Evolutionary conservation across 345 rosid species (phyloP).

Genomic region (Linum trigynum): DNA sequence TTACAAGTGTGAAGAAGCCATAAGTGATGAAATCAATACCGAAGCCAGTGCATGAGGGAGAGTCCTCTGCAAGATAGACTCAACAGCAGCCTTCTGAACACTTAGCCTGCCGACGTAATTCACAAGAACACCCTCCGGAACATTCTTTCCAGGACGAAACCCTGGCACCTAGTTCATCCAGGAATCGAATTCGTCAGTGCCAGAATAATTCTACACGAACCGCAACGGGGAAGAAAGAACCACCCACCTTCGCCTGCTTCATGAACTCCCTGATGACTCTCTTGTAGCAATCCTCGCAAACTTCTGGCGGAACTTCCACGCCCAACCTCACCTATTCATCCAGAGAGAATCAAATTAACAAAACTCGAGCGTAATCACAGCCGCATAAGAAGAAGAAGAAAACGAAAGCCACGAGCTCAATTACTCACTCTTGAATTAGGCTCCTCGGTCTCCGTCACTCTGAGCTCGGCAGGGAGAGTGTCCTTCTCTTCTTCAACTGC

Average conservation of each 20-base stretch:
- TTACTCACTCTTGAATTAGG: constrained; percentile 62
- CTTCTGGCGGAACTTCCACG: constrained; percentile 62
- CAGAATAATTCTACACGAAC: not conserved
- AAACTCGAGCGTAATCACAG: not conserved
- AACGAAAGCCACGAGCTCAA: not conserved
- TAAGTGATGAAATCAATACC: constrained; percentile 26
- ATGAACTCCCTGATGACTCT: constrained; percentile 58
- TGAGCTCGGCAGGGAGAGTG: constrained; percentile 59
- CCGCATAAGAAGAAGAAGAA: constrained; percentile 1
- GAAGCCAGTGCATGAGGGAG: constrained; percentile 91
- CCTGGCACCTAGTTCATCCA: constrained; percentile 54
- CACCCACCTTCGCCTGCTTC: constrained; percentile 63
- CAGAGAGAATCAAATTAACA: not conserved
- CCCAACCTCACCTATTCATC: constrained; percentile 46
- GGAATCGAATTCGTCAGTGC: not conserved
- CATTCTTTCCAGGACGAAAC: constrained; percentile 67
- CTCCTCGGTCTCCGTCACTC: constrained; percentile 44
- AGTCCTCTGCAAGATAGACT: constrained; percentile 83
- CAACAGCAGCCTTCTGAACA: constrained; percentile 69
- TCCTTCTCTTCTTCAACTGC: constrained; percentile 37
- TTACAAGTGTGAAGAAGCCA: constrained; percentile 1
- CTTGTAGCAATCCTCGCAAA: constrained; percentile 68
- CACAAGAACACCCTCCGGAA: constrained; percentile 69
- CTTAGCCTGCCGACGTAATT: constrained; percentile 57
- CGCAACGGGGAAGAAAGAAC: not conserved